Evolutionary conservation across 306 rosid genomes (phyloP), one percentile per base, ranked within the genome.

Genomic region (Prunus padus): DNA sequence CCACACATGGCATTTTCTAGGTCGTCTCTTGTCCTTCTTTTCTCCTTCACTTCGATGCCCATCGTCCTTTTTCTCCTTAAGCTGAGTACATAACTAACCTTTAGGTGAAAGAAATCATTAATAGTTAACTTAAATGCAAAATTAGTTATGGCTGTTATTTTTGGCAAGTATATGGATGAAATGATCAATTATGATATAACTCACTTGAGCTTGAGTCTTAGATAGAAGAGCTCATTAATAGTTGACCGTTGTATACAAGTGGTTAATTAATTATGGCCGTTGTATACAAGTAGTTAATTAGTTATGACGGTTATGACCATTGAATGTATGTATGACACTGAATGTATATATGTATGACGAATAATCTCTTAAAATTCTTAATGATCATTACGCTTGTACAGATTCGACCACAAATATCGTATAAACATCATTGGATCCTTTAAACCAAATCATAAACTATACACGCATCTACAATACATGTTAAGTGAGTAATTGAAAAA

Each of bases 11-110:
- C 82, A 44, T 14, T 61, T 52, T 72, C 78, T 51, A 52, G 80
- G 79, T 80, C 67, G 50, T 77, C 82, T 77, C 82, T 82, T 49
- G 74, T 84, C 83, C n/a, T n/a, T n/a, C 33, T 4, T 30, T 30
- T 30, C 33, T 30, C 33, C 33, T 30, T 30, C 33, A 30, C 33
- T 30, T 30, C 33, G 33, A 30, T 30, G 33, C 5, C 33, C 4
- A 4, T 30, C 33, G 3, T 30, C 5, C 4, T 30, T 30, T 44
- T 6, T 44, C 2, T 44, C 9, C 13, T 57, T 56, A 20, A 56
- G 11, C 30, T 56, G 22, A 20, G 3, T 56, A 14, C 2, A 28
- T 28, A 61, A 61, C 31, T 25, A 2, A 1, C 8, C 20, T 1
- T 61, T 2, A 15, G 12, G 5, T 2, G 11, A 61, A 61, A 28